Evolutionary conservation across 306 rosid genomes (phyloP), one percentile per base, ranked within the genome.

Genomic region (Amphicarpaea edgeworthii): DNA sequence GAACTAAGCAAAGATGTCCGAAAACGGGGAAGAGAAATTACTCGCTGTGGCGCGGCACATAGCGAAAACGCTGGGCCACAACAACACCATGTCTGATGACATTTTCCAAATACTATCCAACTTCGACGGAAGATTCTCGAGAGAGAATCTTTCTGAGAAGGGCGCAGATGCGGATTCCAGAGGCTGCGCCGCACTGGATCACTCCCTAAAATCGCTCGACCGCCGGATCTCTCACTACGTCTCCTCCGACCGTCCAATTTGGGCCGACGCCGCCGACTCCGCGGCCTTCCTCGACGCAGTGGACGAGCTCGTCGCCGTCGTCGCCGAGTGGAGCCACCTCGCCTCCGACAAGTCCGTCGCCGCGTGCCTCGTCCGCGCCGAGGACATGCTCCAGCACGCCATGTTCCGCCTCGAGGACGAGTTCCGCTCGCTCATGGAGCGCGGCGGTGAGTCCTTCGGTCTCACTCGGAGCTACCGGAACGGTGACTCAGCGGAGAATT

Each of bases 21-120:
- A 92, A 75, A 95, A 89, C 81, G 99, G 99, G 4, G 99, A 95
- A 80, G 98, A 92, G 89, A 95, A 95, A 64, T 72, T 89, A 63
- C 67, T 95, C 10, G 97, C 97, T 23, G 81, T 95, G 73, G 99
- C 96, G 75, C 90, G 99, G 45, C 99, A 95, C 91, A 90, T 95
- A 68, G 99, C 99, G 14, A 95, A 90, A 71, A 92, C 99, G 6
- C 85, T 95, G 20, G 99, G 97, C 26, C 86, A 79, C 58, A 88
- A 95, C 77, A 89, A 72, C 58, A 80, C 82, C 59, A 95, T 90
- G 97, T 91, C 96, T 1, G 97, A 90, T 79, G 99, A 95, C 84
- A 92, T 95, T 30, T 79, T 95, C 10, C 96, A 95, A 79, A 95
- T 95, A 23, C 89, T 95, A 72, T 95, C 97, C 10, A 95, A 84